These are phyloP conservation scores for Coniosporium uncinatum DNA, from an alignment of 2,329 filamentous ascomycete genomes.

Conservation along the genomic window DNA sequence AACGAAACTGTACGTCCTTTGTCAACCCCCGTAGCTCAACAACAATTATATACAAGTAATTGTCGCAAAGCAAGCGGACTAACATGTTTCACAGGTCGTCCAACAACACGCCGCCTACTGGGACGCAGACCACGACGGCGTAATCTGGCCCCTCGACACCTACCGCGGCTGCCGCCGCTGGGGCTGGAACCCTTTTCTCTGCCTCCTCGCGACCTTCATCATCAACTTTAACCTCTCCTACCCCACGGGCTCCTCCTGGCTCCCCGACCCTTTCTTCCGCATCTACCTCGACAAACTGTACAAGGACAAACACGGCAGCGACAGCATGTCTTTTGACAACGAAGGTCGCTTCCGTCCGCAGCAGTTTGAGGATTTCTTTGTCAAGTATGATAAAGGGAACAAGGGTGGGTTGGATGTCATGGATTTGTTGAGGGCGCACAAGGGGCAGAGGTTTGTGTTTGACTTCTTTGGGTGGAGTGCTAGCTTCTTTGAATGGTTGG, in stretches of 20 bases:
- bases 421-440: conserved; percentile 30
- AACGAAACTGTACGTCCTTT: conserved; percentile 23
- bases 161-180: conserved; percentile 38
- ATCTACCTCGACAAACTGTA: conserved; percentile 32
- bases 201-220: conserved; percentile 35
- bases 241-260: conserved; percentile 31
- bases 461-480: conserved; percentile 41
- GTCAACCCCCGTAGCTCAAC: neutral
- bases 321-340: conserved; percentile 34
- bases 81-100: conserved; percentile 27
- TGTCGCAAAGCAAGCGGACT: neutral
- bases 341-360: conserved; percentile 40
- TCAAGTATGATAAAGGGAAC: conserved; percentile 29
- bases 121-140: conserved; percentile 42
- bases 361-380: conserved; percentile 41
- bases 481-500: conserved; percentile 39
- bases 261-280: conserved; percentile 39
- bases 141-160: conserved; percentile 49
- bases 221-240: conserved; percentile 46
- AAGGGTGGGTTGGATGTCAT: conserved; percentile 29
- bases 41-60: neutral
- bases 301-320: conserved; percentile 35
- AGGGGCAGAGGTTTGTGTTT: conserved; percentile 29
- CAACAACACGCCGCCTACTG: conserved; percentile 50
- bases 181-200: conserved; percentile 38